phyloP scores from a whole-genome alignment of 1,284 basidiomycete species.

The Tylopilus sp. region DNA sequence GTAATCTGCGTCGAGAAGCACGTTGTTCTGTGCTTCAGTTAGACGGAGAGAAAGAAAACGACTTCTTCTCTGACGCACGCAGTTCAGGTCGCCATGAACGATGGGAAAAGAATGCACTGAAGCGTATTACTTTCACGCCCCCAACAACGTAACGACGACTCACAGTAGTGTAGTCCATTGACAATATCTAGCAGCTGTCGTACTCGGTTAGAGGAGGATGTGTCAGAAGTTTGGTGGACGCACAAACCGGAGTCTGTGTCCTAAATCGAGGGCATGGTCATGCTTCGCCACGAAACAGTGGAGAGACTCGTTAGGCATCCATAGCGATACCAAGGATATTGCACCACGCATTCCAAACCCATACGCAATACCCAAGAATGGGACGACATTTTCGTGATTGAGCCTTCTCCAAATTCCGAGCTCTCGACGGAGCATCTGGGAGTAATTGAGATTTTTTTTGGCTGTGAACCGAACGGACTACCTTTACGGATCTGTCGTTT shows the following conservation, averaged over 20 bases:
- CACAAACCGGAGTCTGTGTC: conserved; percentile 6
- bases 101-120: not conserved
- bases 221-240: not conserved
- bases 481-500: not conserved
- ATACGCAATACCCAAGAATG: conserved; percentile 3
- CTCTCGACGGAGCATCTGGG: not conserved
- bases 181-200: conserved; percentile 5
- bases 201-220: not conserved
- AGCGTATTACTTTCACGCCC: not conserved
- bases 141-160: not conserved
- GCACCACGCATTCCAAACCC: conserved; percentile 8
- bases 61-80: not conserved
- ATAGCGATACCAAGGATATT: conserved; percentile 11
- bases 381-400: conserved; percentile 5
- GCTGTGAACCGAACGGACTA: not conserved
- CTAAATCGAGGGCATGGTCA: not conserved
- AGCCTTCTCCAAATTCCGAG: conserved; percentile 3
- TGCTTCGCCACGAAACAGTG: not conserved
- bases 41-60: no score
- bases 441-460: not conserved
- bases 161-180: not conserved
- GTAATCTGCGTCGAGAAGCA: not conserved
- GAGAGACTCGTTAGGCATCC: conserved; percentile 6
- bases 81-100: not conserved
- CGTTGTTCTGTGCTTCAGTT: not conserved